Evolutionary conservation across 2,329 filamentous ascomycete species (phyloP), one percentile per base, ranked within the genome.

Genomic region (Aphanocladium album): DNA sequence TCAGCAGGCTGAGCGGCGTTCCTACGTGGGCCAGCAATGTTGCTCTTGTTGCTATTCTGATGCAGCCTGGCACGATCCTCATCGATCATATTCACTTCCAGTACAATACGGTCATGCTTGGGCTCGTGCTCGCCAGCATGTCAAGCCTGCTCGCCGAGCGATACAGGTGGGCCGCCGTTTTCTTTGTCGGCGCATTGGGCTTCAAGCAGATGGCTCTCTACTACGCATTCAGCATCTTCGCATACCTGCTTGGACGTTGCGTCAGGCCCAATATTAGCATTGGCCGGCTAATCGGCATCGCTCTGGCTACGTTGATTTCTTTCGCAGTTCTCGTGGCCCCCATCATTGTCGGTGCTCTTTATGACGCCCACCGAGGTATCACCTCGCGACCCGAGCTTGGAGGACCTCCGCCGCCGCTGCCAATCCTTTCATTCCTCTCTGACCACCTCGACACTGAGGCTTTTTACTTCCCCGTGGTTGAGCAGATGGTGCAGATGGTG

Each of bases 131-230:
- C 33, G 91, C 91, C 0, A 91, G 89, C 68, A 86, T 97, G 78
- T 95, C 93, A 46, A 95, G 90, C 72, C 89, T 98, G 76, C 75
- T 96, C 55, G 91, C 92, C 3, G 90, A 90, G 4, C 85, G 92
- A 53, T 88, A 88, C 68, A 83, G 96, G 63, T 97, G 93, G 92
- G 86, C 90, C 27, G 92, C 91, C 64, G 84, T 96, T 62, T 96
- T 96, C 78, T 99, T 99, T 68, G 95, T 99, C 7, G 86, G 85
- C 17, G 90, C 93, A 3, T 80, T 99, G n/a, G 91, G 91, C 6
- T 99, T 98, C 81, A 99, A 99, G 79, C 95, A 99, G 74, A 99
- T 99, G 96, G 93, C 93, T 1, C 81, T 99, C 17, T 99, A 98
- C 77, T 99, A 97, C 74, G 92, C 96, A 3, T 93, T 96, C 16